Evolutionary conservation across 441 rosid genomes (phyloP).

Genomic region (Arabidopsis hybrid): DNA sequence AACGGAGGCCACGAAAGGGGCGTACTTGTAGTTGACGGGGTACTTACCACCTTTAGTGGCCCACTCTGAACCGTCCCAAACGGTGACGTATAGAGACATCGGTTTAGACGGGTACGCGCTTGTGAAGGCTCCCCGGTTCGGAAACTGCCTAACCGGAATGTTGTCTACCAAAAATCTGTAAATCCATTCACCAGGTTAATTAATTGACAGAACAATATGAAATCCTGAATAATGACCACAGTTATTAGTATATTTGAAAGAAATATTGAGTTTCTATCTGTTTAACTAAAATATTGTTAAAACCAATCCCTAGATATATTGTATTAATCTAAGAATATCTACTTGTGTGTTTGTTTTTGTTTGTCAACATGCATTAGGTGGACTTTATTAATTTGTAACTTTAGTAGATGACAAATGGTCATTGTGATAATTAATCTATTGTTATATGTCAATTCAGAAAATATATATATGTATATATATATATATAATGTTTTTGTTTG

Average conservation of each 20-base stretch:
- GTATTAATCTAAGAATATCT: not conserved
- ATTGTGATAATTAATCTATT: not conserved
- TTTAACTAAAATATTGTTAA: not conserved
- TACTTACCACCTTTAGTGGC: constrained; percentile 96
- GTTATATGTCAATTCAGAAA: not conserved
- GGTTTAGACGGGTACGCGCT: constrained; percentile 72
- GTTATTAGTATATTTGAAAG: not conserved
- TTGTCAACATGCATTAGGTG: constrained; percentile 1
- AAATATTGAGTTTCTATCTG: not conserved
- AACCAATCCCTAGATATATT: not conserved
- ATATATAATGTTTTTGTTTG: not conserved
- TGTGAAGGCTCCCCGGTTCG: constrained; percentile 52
- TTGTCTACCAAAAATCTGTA: constrained; percentile 81
- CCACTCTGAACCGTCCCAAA: constrained; percentile 98
- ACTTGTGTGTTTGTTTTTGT: not conserved
- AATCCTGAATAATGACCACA: not conserved
- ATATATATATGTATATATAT: too few relatives aligned
- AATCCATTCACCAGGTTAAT: constrained; percentile 20
- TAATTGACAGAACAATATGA: not conserved
- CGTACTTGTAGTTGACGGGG: constrained; percentile 80
- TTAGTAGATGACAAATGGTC: constrained; percentile 4
- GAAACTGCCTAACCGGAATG: constrained; percentile 74
- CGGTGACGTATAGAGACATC: constrained; percentile 71
- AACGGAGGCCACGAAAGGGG: constrained; percentile 74
- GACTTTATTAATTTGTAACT: not conserved